phyloP scores from a whole-genome alignment of 768 basidiomycete genomes.

The Trametes villosa region DNA sequence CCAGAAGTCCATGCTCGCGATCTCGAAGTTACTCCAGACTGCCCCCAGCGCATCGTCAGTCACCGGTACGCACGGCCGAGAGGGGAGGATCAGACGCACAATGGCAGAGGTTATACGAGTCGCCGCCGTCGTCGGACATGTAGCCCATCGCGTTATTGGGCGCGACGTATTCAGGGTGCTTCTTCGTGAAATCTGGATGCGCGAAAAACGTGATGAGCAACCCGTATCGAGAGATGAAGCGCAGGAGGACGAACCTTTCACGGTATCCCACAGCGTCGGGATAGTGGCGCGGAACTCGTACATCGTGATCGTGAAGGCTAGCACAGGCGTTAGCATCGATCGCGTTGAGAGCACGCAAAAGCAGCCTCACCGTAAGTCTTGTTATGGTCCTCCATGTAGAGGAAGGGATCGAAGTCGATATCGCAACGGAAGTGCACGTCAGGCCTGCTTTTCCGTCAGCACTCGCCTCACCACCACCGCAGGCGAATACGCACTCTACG shows the following conservation, averaged over 20 bases:
- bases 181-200: slow-evolving; percentile 54
- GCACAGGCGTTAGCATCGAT: too few relatives aligned
- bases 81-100: slow-evolving; percentile 44
- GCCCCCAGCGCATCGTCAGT: neutral
- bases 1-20: slow-evolving; percentile 90
- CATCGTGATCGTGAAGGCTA: slow-evolving; percentile 66
- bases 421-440: slow-evolving; percentile 80
- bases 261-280: slow-evolving; percentile 62
- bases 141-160: slow-evolving; percentile 65
- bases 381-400: slow-evolving; percentile 69
- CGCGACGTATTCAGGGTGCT: slow-evolving; percentile 58
- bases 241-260: slow-evolving; percentile 46
- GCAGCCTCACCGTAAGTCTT: slow-evolving; percentile 65
- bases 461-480: neutral
- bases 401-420: slow-evolving; percentile 66
- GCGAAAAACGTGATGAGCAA: slow-evolving; percentile 27
- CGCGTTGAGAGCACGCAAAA: slow-evolving; percentile 44
- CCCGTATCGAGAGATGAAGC: slow-evolving; percentile 1
- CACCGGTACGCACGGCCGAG: neutral
- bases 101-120: slow-evolving; percentile 67
- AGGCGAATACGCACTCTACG: slow-evolving; percentile 53
- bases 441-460: slow-evolving; percentile 46
- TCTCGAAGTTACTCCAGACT: slow-evolving; percentile 78
- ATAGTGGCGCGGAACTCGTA: slow-evolving; percentile 70
- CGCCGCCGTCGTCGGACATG: slow-evolving; percentile 68